Evolutionary conservation across 768 basidiomycete species (phyloP), one percentile per base, ranked within the genome.

Genomic region (Peribolospora kevripleyi): DNA sequence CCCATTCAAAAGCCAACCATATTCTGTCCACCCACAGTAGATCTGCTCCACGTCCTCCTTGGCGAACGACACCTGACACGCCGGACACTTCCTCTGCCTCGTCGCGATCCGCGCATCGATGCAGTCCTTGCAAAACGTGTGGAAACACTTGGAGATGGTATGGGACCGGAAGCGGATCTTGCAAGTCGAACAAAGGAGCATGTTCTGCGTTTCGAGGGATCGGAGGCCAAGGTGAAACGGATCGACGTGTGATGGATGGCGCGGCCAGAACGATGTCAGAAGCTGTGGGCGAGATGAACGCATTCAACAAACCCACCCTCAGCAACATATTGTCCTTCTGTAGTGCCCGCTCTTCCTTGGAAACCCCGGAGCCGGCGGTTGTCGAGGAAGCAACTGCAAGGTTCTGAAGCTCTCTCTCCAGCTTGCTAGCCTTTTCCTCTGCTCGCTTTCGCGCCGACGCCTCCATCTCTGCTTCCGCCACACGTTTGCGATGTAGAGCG

Each of bases 71-170:
- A 81, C 63, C 58, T 81, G 80, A 65, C 90, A 97, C 5, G 81
- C 79, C 36, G 88, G 88, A 68, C 90, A 97, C 66, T 90, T 90
- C 38, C 90, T 80, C 65, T 93, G 88, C 56, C 90, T 78, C 11
- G 83, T 87, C 38, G 80, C 69, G 61, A 95, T 74, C 46, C 91
- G 80, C n/a, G 79, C 72, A 59, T 93, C 88, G 42, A 95, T 74
- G 82, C 93, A 54, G 39, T 69, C 61, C 39, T 64, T 66, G 63
- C 69, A 70, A 54, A 64, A 62, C 3, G 52, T 46, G 53, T 61
- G 59, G 7, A 55, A 58, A 48, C 58, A 63, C 8, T 55, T 53
- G 6, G 54, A 59, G 50, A 60, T 59, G 14, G 51, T 54, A 46
- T 43, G 43, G 10, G 46, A 5, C 48, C 54, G 52, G 49, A 58